These are phyloP conservation scores for Aegilops sharonensis DNA, from an alignment of 176 grass and related monocot genomes.

Conservation along the genomic window DNA sequence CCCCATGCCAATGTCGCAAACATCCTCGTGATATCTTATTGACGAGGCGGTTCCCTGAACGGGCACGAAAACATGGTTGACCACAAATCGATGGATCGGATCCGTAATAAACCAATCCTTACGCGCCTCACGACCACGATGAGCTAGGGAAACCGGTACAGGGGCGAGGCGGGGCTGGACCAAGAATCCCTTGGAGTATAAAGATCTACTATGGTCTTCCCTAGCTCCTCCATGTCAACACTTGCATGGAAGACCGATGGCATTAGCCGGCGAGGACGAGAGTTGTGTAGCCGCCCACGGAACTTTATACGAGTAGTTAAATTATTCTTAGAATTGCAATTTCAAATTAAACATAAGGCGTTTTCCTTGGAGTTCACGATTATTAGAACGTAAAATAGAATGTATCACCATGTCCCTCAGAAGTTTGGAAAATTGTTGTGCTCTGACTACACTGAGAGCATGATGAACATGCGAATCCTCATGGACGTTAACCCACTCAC, in stretches of 20 bases:
- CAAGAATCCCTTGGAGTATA: too few species aligned
- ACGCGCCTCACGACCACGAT: too few species aligned
- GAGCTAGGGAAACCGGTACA: too few species aligned
- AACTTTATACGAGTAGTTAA: too few species aligned
- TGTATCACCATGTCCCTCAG: not conserved
- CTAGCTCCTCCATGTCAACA: not conserved
- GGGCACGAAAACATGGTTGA: not conserved
- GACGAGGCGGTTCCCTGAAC: not conserved
- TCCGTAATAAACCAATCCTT: too few species aligned
- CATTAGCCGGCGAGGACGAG: not conserved
- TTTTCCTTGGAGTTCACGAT: too few species aligned
- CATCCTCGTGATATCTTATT: not conserved
- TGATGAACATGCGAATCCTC: not conserved
- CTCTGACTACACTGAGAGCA: not conserved
- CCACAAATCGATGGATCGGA: too few species aligned
- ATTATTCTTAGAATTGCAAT: too few species aligned
- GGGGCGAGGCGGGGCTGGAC: too few species aligned
- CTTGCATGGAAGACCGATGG: not conserved
- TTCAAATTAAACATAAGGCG: too few species aligned
- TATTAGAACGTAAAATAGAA: too few species aligned
- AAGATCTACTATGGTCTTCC: not conserved
- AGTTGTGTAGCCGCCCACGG: too few species aligned
- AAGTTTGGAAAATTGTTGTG: not conserved
- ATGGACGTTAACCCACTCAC: not conserved
- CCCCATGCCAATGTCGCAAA: not conserved